Conservation (phyloP, 2,329 filamentous ascomycete species). For the Colletotrichum filicis region DNA sequence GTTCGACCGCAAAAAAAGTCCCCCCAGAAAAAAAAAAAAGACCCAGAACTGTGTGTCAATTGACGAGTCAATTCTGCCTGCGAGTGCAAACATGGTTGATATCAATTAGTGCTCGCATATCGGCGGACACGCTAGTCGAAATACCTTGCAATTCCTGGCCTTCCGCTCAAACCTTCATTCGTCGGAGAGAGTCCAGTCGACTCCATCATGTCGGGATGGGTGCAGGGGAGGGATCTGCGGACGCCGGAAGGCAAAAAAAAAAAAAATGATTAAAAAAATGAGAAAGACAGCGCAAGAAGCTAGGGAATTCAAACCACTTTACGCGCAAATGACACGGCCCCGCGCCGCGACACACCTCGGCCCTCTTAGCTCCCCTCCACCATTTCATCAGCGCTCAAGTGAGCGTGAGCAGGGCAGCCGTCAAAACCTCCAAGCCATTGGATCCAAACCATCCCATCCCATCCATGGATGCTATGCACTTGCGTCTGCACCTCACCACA, state of each 20-base stretch:
- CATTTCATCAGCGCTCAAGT: conserved; percentile 4
- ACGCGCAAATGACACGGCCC: conserved; percentile 45
- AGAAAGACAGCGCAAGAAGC: conserved; percentile 8
- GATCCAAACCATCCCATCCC: conserved; percentile 14
- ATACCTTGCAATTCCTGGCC: conserved; percentile 30
- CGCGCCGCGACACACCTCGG: conserved; percentile 35
- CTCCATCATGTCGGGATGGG: conserved; percentile 30
- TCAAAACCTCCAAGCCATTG: conserved; percentile 6
- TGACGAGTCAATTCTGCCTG: conserved; percentile 35
- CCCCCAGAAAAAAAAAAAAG: not conserved
- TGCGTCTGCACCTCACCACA: conserved; percentile 18
- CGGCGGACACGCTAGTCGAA: conserved; percentile 27
- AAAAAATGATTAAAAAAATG: not conserved
- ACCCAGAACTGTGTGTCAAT: conserved; percentile 24
- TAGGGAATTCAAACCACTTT: conserved; percentile 44
- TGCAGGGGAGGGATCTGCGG: conserved; percentile 41
- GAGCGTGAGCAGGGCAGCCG: conserved; percentile 5
- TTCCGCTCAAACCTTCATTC: conserved; percentile 21
- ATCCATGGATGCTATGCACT: conserved; percentile 22
- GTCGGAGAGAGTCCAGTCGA: conserved; percentile 21
- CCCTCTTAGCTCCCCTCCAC: conserved; percentile 37
- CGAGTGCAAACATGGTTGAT: conserved; percentile 9
- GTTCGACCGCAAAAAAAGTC: conserved; percentile 8
- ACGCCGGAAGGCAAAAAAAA: not conserved
- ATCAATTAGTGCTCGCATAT: conserved; percentile 30